phyloP scores from a whole-genome alignment of 1,284 basidiomycete genomes.

The Rhodotorula sp. region DNA sequence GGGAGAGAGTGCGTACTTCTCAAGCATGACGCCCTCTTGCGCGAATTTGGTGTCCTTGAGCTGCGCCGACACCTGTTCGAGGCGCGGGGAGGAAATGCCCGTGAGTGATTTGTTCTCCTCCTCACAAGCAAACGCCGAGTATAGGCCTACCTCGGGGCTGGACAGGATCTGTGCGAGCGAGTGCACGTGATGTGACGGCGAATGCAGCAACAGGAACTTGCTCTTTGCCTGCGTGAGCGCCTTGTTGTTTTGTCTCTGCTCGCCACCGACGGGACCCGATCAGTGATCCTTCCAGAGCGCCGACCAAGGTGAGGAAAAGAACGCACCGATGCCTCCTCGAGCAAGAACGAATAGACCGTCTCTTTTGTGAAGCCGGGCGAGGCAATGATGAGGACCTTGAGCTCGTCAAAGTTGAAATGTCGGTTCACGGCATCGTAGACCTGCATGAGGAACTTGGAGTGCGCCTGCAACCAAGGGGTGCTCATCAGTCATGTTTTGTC shows the following conservation, averaged over 20 bases:
- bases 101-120: background rate
- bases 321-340: constrained; percentile 67
- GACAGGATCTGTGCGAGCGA: constrained; percentile 90
- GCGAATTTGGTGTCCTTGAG: constrained; percentile 98
- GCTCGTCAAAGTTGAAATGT: constrained; percentile 76
- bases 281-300: background rate
- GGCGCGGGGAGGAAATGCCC: background rate
- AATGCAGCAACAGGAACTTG: constrained; percentile 87
- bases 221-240: constrained; percentile 68
- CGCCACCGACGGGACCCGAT: background rate
- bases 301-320: background rate
- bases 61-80: constrained; percentile 62
- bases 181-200: constrained; percentile 92
- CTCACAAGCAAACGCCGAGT: too few species aligned
- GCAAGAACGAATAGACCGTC: constrained; percentile 78
- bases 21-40: constrained; percentile 82
- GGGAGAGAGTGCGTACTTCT: constrained; percentile 60
- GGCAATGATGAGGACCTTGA: constrained; percentile 91
- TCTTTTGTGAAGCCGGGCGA: constrained; percentile 96
- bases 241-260: constrained; percentile 72
- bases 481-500: background rate
- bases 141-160: constrained; percentile 73
- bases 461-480: constrained; percentile 22
- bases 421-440: constrained; percentile 84
- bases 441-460: constrained; percentile 34